Base-by-base conservation (phyloP, 139 green algal genomes). In the Zygnema cylindricum region DNA sequence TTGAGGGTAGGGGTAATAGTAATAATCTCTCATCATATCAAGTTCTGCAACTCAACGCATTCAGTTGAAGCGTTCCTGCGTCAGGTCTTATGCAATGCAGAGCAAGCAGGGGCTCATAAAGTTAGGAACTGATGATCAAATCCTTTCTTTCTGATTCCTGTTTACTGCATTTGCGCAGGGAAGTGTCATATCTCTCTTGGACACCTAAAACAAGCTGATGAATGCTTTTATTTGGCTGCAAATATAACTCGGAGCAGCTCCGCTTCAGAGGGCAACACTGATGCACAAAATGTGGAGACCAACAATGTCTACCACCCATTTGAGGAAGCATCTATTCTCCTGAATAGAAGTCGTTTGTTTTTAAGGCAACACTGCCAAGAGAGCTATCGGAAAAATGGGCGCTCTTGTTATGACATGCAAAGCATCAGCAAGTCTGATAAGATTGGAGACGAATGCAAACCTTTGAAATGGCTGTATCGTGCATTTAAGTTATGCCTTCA, bases 401-500 rank as follows among this genome's bases (percentile, higher is more conserved):
- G 7, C 7, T 16, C 7, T 63, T 16, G 16, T 16, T 63, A 7
- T 7, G 49, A 63, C 49, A 16, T 63, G 49, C 49, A 25, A 63
- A 63, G 49, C 7, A 63, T 25, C 16, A 25, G 49, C 49, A 7
- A 63, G 16, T 25, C 49, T 16, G 16, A 63, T 63, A 16, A 7
- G 7, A 16, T 63, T 25, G 49, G 16, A 63, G 49, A 63, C 16
- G 7, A 25, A 16, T 7, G 49, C 16, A 63, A 63, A 79, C 3
- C 16, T n/a, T 79, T 79, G 3, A 16, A 79, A 3, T 54, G 38
- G 71, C 71, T 79, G 16, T 16, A 79, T 43, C 71, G 71, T 40
- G 71, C 71, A 16, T 79, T 79, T 16, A 43, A 43, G 36, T 43
- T 79, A 11, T 79, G 71, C 71, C 38, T 41, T 43, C 36, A 79